Conservation (phyloP, 495 filamentous ascomycete species). For the Evansstolkia leycettana region DNA sequence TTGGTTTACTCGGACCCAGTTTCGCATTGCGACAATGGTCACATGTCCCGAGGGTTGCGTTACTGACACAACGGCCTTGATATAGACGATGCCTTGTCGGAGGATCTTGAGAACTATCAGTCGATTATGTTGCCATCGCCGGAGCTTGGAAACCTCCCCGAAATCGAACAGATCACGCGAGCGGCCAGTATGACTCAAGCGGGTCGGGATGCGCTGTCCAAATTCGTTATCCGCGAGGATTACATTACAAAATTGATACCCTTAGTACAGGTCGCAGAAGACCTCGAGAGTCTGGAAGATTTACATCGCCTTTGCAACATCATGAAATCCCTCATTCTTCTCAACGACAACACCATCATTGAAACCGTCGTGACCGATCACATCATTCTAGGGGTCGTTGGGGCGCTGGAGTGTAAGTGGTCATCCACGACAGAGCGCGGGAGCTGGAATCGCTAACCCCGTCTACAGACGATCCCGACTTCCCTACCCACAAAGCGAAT, state of each 20-base stretch:
- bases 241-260: slow-evolving; percentile 85
- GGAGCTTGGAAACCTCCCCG: slow-evolving; percentile 63
- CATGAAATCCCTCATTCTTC: slow-evolving; percentile 88
- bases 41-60: slow-evolving; percentile 1
- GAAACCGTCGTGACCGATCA: slow-evolving; percentile 86
- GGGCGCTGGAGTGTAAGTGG: slow-evolving; percentile 76
- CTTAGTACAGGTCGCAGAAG: slow-evolving; percentile 74
- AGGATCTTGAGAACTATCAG: slow-evolving; percentile 66
- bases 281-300: slow-evolving; percentile 74
- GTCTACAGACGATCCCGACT: slow-evolving; percentile 76
- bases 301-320: slow-evolving; percentile 91
- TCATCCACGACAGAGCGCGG: background rate
- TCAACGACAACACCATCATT: slow-evolving; percentile 91
- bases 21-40: slow-evolving; percentile 1
- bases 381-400: slow-evolving; percentile 82
- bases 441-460: slow-evolving; percentile 1
- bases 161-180: slow-evolving; percentile 74
- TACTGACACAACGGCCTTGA: slow-evolving; percentile 5
- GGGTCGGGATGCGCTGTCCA: slow-evolving; percentile 81
- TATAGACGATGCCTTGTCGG: slow-evolving; percentile 78
- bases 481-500: slow-evolving; percentile 96
- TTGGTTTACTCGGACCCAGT: slow-evolving; percentile 9
- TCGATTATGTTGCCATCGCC: slow-evolving; percentile 65
- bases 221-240: slow-evolving; percentile 70
- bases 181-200: slow-evolving; percentile 55